Conservation (phyloP, 2,329 filamentous ascomycete genomes). For the Penicillium italicum region DNA sequence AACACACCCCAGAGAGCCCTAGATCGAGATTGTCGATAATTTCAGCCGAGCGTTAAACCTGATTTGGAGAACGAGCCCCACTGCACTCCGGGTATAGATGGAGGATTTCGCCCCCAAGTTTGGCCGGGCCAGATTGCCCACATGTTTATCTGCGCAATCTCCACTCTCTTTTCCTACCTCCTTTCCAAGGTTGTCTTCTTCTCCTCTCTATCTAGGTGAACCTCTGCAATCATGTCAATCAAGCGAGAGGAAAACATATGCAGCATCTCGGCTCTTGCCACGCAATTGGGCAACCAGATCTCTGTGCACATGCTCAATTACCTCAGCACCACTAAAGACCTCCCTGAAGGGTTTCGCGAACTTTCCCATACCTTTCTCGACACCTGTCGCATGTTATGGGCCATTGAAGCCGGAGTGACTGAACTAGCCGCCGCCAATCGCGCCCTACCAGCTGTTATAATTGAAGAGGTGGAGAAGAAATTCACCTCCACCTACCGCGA, state of each 20-base stretch:
- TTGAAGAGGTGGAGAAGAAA: conserved; percentile 61
- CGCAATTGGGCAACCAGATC: conserved; percentile 60
- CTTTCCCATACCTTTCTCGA: conserved; percentile 66
- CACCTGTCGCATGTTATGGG: conserved; percentile 62
- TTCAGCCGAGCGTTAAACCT: neutral
- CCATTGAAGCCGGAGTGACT: conserved; percentile 64
- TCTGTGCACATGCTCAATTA: conserved; percentile 64
- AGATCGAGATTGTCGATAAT: neutral
- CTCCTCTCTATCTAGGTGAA: neutral
- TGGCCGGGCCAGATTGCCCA: neutral
- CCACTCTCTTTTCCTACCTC: neutral
- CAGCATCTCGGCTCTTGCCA: conserved; percentile 55
- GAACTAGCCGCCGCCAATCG: conserved; percentile 52
- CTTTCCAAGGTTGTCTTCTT: neutral
- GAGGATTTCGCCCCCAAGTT: neutral
- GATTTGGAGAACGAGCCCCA: neutral
- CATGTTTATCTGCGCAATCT: neutral
- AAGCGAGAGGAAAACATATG: conserved; percentile 19
- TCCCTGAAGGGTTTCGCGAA: conserved; percentile 55
- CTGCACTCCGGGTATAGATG: neutral
- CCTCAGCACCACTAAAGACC: conserved; percentile 54
- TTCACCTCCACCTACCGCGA: conserved; percentile 60
- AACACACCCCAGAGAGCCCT: no score
- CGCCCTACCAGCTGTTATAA: conserved; percentile 58
- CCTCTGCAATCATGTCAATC: conserved; percentile 5